Conservation (phyloP, 768 basidiomycete species). For the Lactarius pseudohatsudake region DNA sequence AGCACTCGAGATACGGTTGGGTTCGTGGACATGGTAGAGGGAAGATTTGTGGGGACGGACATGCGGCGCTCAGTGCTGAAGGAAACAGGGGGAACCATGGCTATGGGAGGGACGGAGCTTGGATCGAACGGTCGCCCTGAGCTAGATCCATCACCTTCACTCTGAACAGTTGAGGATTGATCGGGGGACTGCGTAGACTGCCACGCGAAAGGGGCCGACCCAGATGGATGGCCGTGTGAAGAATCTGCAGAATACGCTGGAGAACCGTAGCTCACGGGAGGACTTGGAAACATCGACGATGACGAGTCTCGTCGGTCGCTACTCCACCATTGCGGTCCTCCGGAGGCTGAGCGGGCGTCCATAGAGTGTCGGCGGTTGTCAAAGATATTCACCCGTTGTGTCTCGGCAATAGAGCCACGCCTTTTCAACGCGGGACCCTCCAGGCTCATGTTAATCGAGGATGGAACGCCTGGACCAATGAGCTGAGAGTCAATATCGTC, state of each 20-base stretch:
- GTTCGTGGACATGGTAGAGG: constrained; percentile 48
- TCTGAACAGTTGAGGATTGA: constrained; percentile 39
- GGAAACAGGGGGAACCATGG: constrained; percentile 55
- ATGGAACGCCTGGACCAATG: constrained; percentile 65
- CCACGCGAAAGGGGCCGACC: constrained; percentile 75
- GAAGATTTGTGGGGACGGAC: constrained; percentile 56
- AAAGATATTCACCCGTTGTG: constrained; percentile 69
- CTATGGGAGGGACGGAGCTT: constrained; percentile 36
- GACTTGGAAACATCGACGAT: constrained; percentile 66
- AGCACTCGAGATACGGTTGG: constrained; percentile 50
- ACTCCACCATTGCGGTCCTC: constrained; percentile 52
- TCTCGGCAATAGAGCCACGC: constrained; percentile 80
- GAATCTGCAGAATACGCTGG: constrained; percentile 64
- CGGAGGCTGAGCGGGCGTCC: constrained; percentile 51
- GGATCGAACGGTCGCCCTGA: constrained; percentile 51
- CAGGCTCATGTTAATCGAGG: constrained; percentile 54
- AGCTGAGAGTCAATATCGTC: constrained; percentile 70
- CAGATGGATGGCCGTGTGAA: constrained; percentile 60
- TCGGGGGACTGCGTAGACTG: constrained; percentile 44
- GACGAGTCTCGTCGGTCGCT: constrained; percentile 74
- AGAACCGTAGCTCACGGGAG: constrained; percentile 50
- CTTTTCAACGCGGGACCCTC: constrained; percentile 78
- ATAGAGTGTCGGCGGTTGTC: constrained; percentile 72
- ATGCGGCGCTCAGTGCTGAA: constrained; percentile 69
- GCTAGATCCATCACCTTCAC: constrained; percentile 29